phyloP scores from a whole-genome alignment of 768 basidiomycete genomes.

The Suillus tomentosus region DNA sequence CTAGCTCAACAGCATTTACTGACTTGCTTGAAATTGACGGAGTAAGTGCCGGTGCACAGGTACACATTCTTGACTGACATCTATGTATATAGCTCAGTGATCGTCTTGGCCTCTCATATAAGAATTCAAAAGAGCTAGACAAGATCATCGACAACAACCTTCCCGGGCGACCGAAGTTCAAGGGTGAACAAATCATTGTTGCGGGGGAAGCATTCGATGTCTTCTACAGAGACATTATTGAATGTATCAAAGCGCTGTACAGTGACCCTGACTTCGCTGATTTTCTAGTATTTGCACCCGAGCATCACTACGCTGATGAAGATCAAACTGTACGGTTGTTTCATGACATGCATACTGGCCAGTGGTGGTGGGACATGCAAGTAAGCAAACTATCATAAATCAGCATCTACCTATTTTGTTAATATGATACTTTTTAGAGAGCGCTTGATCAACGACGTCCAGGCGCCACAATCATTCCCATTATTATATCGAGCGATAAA shows the following conservation, averaged over 20 bases:
- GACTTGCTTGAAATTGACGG: constrained; percentile 42
- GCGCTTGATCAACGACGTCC: no score
- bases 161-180: background rate
- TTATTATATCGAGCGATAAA: no score
- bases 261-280: constrained; percentile 34
- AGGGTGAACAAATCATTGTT: constrained; percentile 14
- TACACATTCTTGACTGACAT: background rate
- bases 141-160: constrained; percentile 34
- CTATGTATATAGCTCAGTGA: background rate
- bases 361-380: no score
- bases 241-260: constrained; percentile 38
- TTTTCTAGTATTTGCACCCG: no score
- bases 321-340: no score
- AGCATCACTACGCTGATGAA: no score
- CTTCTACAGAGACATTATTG: constrained; percentile 37
- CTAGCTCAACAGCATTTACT: constrained; percentile 38
- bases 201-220: constrained; percentile 30
- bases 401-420: no score
- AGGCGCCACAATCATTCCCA: no score
- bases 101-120: background rate
- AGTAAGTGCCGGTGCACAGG: constrained; percentile 25
- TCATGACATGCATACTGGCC: no score
- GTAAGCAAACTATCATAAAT: no score
- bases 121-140: constrained; percentile 28
- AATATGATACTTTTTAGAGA: no score